Evolutionary conservation across 2,329 filamentous ascomycete genomes (phyloP).

Genomic region (Fusarium euwallaceae): DNA sequence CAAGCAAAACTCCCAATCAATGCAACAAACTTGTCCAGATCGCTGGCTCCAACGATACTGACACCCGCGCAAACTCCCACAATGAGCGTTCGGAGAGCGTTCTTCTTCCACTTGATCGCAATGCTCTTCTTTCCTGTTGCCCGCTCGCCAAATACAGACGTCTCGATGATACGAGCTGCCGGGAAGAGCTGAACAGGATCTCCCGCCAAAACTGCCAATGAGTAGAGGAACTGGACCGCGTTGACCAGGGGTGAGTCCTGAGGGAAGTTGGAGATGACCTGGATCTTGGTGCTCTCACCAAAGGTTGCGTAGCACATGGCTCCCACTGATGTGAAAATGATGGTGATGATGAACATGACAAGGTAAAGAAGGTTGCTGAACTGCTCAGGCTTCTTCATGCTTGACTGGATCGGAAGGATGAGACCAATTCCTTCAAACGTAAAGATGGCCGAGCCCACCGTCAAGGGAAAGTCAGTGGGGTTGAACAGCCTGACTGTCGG

Average conservation of each 20-base stretch:
- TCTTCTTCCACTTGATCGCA: constrained; percentile 83
- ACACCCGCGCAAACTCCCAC: constrained; percentile 72
- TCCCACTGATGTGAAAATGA: constrained; percentile 79
- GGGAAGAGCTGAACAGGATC: constrained; percentile 83
- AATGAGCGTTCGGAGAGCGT: constrained; percentile 70
- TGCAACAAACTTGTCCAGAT: constrained; percentile 81
- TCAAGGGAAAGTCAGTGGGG: constrained; percentile 75
- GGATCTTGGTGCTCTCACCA: constrained; percentile 75
- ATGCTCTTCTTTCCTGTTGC: constrained; percentile 74
- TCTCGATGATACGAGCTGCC: constrained; percentile 78
- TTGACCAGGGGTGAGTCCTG: constrained; percentile 80
- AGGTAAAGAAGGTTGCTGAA: constrained; percentile 75
- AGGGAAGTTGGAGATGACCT: constrained; percentile 82
- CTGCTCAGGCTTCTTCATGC: constrained; percentile 77
- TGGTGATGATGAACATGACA: constrained; percentile 80
- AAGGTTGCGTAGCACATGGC: constrained; percentile 82
- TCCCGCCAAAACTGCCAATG: constrained; percentile 78
- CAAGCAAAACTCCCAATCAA: constrained; percentile 81
- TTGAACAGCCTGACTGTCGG: constrained; percentile 77
- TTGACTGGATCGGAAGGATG: constrained; percentile 81
- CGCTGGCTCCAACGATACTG: constrained; percentile 73
- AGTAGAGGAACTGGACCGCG: constrained; percentile 80
- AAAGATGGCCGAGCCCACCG: constrained; percentile 80
- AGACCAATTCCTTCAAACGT: constrained; percentile 84
- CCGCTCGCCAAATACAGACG: constrained; percentile 73